Evolutionary conservation across 805 yeast species (phyloP), one percentile per base, ranked within the genome.

Genomic region (Kuraishia floccosa): DNA sequence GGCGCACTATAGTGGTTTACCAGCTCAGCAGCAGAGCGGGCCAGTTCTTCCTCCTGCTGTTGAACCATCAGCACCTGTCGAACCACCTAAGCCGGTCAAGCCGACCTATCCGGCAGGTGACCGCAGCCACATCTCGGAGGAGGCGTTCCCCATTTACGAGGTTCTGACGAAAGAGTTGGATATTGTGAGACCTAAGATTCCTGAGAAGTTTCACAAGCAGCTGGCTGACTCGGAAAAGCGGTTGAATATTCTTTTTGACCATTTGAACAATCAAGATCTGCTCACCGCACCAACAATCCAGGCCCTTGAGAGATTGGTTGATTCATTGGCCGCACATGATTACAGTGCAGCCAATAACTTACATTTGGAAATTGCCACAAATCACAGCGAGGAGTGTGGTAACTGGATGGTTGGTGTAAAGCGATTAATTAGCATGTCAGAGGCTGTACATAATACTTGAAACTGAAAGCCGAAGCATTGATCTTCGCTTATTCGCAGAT

Each of bases 321-420:
- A 48, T 7, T 58, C 72, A 1, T 52, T 91, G 42, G 61, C 58
- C 13, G 52, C 46, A 8, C 65, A 66, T 36, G 77, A 84, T 36
- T 82, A 59, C 48, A 51, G 54, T 4, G 58, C 58, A 11, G 96
- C 97, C 1, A 54, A 65, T 31, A 52, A 64, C 2, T 42, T 71
- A 21, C 73, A 72, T 38, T 50, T 63, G 22, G 71, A 73, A 31
- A 67, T 91, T 37, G 70, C 80, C 15, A 66, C 84, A 6, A 66
- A 70, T 23, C 66, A 71, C 38, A 67, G 77, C 16, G 72, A 68
- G 16, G 94, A 87, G 52, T 72, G 80, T 39, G 96, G 94, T 10
- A 75, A 79, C 45, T 91, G 98, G 98, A 72, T 81, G 60, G 72
- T 81, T 20, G 98, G 98, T 43, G 78, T 91, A 28, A 85, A 80